Conservation (phyloP, 345 rosid species). For the Combretum micranthum region DNA sequence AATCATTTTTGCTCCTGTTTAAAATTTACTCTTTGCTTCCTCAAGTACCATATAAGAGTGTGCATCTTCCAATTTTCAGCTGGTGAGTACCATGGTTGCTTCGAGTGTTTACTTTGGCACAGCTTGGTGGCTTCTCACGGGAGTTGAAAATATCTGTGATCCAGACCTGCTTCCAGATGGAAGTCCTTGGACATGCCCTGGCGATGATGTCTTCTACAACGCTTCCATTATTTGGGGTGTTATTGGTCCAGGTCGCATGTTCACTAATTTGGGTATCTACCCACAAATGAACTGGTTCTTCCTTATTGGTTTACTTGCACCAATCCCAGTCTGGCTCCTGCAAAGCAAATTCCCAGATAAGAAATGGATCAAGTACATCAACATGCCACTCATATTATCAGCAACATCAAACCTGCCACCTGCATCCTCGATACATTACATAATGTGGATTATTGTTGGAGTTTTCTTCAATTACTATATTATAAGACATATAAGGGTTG, state of each 20-base stretch:
- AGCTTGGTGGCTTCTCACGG: constrained; percentile 96
- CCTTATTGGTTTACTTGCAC: constrained; percentile 80
- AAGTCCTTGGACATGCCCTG: constrained; percentile 98
- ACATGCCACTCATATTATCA: constrained; percentile 82
- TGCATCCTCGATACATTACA: constrained; percentile 91
- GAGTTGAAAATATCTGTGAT: constrained; percentile 73
- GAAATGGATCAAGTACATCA: constrained; percentile 91
- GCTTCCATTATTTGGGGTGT: constrained; percentile 97
- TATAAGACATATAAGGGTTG: constrained; percentile 73
- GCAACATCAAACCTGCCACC: constrained; percentile 98
- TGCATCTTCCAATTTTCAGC: constrained; percentile 24
- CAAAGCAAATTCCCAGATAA: constrained; percentile 73
- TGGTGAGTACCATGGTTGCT: constrained; percentile 86
- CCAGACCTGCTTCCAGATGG: constrained; percentile 48
- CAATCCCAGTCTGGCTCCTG: constrained; percentile 76
- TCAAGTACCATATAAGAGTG: too few relatives aligned
- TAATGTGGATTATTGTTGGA: constrained; percentile 90
- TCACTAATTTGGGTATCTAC: constrained; percentile 84
- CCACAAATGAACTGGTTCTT: constrained; percentile 85
- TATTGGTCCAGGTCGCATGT: constrained; percentile 73
- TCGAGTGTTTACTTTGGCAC: constrained; percentile 70
- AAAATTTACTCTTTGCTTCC: too few relatives aligned
- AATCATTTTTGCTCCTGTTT: too few relatives aligned
- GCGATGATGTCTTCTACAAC: constrained; percentile 84
- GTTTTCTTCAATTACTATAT: constrained; percentile 81